These are phyloP conservation scores for Ustilago loliicola DNA, from an alignment of 1,284 basidiomycete species.

Conservation along the genomic window DNA sequence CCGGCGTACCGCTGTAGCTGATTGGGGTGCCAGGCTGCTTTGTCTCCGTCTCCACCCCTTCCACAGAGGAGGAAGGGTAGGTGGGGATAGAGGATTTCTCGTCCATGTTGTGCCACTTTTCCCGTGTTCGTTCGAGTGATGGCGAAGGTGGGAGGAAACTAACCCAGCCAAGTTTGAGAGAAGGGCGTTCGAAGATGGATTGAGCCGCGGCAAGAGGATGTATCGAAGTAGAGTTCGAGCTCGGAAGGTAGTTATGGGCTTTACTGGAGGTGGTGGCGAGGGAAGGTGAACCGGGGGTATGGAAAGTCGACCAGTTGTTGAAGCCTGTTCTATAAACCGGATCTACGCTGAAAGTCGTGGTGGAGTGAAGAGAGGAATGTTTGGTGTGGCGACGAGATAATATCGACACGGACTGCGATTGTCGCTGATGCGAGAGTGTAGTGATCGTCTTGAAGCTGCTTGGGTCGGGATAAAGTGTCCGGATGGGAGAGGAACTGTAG, in stretches of 20 bases:
- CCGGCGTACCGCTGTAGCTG: background rate
- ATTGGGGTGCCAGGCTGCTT: background rate
- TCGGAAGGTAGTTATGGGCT: too few relatives aligned
- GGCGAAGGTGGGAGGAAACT: background rate
- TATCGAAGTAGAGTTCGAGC: background rate
- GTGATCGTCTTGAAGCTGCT: too few relatives aligned
- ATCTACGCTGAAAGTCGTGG: background rate
- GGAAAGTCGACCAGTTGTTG: background rate
- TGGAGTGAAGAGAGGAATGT: background rate
- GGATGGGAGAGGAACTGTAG: too few relatives aligned
- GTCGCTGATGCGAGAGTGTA: too few relatives aligned
- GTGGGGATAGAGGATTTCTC: constrained; percentile 2
- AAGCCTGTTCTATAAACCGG: background rate
- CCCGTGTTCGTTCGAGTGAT: background rate
- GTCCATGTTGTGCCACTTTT: constrained; percentile 6
- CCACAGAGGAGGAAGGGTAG: background rate
- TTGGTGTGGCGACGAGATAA: background rate
- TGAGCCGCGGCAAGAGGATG: background rate
- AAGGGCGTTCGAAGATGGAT: background rate
- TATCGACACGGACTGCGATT: too few relatives aligned
- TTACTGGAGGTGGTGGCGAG: background rate
- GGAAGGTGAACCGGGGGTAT: too few relatives aligned
- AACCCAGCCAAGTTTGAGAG: background rate
- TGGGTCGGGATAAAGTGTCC: too few relatives aligned
- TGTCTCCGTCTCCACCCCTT: background rate